A percentile compares a stretch with the other conserved stretches of the same genome.
Evolutionary conservation across 345 rosid genomes (phyloP).

Genomic region (Melaleuca alternifolia): DNA sequence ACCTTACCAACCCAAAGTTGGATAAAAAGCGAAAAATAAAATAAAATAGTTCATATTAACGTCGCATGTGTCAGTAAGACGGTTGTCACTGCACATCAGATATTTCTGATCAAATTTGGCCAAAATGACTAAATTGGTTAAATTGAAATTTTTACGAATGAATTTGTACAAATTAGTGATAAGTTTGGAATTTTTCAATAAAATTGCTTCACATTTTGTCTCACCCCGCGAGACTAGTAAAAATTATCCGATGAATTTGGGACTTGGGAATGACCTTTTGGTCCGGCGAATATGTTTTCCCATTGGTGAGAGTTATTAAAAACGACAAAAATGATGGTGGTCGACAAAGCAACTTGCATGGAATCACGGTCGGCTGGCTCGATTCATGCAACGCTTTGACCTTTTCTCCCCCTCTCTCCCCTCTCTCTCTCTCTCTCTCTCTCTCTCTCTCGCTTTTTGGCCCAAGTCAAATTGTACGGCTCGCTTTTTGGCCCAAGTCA

Average conservation of each 20-base stretch:
- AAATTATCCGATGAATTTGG: not conserved
- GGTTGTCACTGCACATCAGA: fast-evolving
- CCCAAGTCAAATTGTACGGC: too few species aligned
- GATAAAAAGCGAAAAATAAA: not conserved
- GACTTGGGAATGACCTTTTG: not conserved
- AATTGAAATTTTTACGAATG: too few species aligned
- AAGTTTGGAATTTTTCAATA: not conserved
- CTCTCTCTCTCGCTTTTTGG: not conserved
- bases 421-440: too few species aligned
- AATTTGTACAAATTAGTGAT: not conserved
- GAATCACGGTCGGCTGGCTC: not conserved
- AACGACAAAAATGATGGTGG: not conserved
- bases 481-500: too few species aligned
- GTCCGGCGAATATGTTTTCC: not conserved
- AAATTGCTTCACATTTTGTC: not conserved
- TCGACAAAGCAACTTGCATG: not conserved
- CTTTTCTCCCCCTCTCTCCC: too few species aligned
- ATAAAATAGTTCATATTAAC: fast-evolving
- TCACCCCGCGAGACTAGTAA: not conserved
- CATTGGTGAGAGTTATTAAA: not conserved
- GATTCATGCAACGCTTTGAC: not conserved
- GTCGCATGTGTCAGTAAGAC: fast-evolving
- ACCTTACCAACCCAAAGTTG: not conserved
- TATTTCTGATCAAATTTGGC: fast-evolving
- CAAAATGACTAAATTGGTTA: not conserved